Base-by-base conservation (phyloP, 164 flowering plant genomes). In the Liriodendron chinense region DNA sequence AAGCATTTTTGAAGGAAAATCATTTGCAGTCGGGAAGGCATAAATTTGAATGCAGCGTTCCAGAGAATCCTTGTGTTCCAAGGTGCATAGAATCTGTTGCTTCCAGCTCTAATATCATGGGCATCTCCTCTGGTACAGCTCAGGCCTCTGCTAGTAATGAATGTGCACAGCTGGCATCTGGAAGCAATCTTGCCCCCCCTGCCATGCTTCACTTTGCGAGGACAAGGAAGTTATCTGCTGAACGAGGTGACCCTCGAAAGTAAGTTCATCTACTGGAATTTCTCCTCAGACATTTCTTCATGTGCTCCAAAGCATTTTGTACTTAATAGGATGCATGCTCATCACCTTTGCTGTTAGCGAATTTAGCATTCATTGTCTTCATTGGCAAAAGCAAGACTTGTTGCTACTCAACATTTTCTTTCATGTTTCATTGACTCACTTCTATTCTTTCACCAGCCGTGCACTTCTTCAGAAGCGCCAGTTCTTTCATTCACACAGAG, bases 401-500 rank as follows among this genome's bases (percentile, higher is more conserved):
- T 12, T 12, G 13, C 59, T 53, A 53, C 59, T 53, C 9, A 3
- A 12, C 13, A 2, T 53, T 7, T 12, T 16, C 18, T 12, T 53
- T 53, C 13, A 13, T 53, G 59, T 53, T 53, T 53, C 2, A 53
- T 16, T 53, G 59, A 53, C 59, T 53, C 16, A 53, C 43, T 34
- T 34, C 43, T 12, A 53, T 28, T 16, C 26, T 67, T 28, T 78
- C 77, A 80, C 28, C 91, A 94, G 99, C 81, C 96, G 91, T 28
- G 73, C 78, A 50, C 93, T 90, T 68, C 81, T 96, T 80, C 90
- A 84, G 87, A 96, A 89, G 81, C 86, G 97, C 20, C 98, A 91
- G 79, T 96, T 92, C 80, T 96, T 87, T 81, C 99, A 96, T 70
- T 96, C 99, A 64, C 99, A 94, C 82, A 85, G 99, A 82, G 99